phyloP scores from a whole-genome alignment of 306 rosid species.

The Trifolium dubium region DNA sequence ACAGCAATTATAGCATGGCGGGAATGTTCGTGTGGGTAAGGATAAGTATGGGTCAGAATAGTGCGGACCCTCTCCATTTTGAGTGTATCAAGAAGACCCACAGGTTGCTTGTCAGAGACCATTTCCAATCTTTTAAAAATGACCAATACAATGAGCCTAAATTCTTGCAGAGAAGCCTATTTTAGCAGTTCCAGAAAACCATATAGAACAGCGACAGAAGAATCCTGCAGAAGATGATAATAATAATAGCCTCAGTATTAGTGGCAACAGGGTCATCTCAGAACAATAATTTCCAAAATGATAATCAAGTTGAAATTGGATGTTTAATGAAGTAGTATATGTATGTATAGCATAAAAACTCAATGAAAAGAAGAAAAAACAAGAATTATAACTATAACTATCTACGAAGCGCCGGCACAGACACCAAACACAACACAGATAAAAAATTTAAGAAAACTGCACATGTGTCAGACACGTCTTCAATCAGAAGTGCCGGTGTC shows the following conservation, averaged over 20 bases:
- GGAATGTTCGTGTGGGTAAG: constrained; percentile 96
- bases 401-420: neutral
- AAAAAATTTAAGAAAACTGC: neutral
- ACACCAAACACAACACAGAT: neutral
- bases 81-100: constrained; percentile 70
- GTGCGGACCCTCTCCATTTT: constrained; percentile 96
- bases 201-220: constrained; percentile 35
- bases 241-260: constrained; percentile 10
- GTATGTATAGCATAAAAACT: neutral
- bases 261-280: neutral
- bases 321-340: neutral
- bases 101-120: constrained; percentile 64
- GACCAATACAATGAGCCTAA: constrained; percentile 27
- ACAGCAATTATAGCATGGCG: constrained; percentile 98
- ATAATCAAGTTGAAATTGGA: neutral
- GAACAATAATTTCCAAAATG: constrained; percentile 24
- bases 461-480: neutral
- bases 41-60: constrained; percentile 77
- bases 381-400: neutral
- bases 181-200: constrained; percentile 43
- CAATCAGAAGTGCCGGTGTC: neutral
- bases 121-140: constrained; percentile 37
- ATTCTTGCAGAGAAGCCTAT: constrained; percentile 41
- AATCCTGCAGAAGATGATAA: constrained; percentile 47
- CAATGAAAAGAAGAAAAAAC: neutral